Conservation (phyloP, 2,329 filamentous ascomycete genomes). For the Neonectria magnoliae region DNA sequence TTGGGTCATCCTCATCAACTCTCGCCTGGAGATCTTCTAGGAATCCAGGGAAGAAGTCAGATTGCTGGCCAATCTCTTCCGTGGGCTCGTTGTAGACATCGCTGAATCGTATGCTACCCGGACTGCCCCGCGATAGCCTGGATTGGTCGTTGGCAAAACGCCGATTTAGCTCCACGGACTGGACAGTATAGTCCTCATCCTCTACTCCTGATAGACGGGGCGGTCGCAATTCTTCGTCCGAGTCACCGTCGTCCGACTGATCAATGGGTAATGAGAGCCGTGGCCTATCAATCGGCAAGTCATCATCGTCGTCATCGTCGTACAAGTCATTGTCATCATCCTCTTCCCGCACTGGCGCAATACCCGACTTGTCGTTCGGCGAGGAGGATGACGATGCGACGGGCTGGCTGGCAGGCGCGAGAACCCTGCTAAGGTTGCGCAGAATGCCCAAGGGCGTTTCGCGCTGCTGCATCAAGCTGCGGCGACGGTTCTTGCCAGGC, state of each 20-base stretch:
- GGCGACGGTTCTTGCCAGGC: constrained; percentile 66
- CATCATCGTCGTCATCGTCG: constrained; percentile 63
- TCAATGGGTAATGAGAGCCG: constrained; percentile 65
- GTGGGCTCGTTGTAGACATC: constrained; percentile 58
- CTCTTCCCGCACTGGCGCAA: constrained; percentile 46
- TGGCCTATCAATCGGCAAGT: constrained; percentile 60
- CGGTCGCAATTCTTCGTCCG: constrained; percentile 62
- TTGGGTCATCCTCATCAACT: constrained; percentile 52
- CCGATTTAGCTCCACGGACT: constrained; percentile 69
- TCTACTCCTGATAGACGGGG: constrained; percentile 66
- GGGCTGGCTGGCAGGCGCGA: constrained; percentile 60
- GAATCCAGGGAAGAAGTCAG: constrained; percentile 63
- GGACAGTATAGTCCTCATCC: constrained; percentile 67
- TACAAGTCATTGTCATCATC: constrained; percentile 60
- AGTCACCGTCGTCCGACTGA: constrained; percentile 54
- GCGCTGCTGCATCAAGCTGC: constrained; percentile 64
- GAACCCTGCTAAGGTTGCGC: constrained; percentile 62
- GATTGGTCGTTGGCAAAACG: constrained; percentile 59
- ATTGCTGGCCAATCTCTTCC: constrained; percentile 56
- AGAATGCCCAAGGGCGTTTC: constrained; percentile 66
- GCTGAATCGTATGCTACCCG: constrained; percentile 64
- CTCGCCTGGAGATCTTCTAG: constrained; percentile 55
- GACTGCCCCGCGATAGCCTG: constrained; percentile 62
- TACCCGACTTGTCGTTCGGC: constrained; percentile 44
- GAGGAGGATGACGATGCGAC: constrained; percentile 61